phyloP scores from a whole-genome alignment of 2,329 filamentous ascomycete species.

The Fusarium anthophilum region DNA sequence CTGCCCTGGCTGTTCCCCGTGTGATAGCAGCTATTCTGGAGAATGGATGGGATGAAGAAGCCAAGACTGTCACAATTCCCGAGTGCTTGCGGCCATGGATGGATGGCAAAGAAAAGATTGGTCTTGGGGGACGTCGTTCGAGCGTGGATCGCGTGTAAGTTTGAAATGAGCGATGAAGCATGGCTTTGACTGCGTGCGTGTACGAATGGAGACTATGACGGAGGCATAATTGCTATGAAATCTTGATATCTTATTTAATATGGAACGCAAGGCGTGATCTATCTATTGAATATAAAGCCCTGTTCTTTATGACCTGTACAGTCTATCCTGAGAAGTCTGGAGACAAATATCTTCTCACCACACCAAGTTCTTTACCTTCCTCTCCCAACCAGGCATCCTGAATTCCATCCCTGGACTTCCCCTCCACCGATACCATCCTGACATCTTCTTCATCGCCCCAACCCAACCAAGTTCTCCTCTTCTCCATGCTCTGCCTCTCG shows the following conservation, averaged over 20 bases:
- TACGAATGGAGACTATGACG: slow-evolving; percentile 14
- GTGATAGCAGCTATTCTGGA: slow-evolving; percentile 90
- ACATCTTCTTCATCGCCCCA: slow-evolving; percentile 55
- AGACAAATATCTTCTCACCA: slow-evolving; percentile 1
- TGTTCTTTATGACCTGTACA: not conserved
- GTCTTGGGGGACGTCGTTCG: slow-evolving; percentile 45
- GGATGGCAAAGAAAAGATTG: slow-evolving; percentile 76
- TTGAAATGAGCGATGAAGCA: not conserved
- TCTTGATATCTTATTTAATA: slow-evolving; percentile 28
- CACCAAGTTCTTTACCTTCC: slow-evolving; percentile 22
- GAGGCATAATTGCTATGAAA: slow-evolving; percentile 16
- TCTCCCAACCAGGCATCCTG: slow-evolving; percentile 40
- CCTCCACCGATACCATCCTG: slow-evolving; percentile 47
- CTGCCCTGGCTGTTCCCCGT: slow-evolving; percentile 88
- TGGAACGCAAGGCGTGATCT: slow-evolving; percentile 13
- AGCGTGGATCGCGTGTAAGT: slow-evolving; percentile 44
- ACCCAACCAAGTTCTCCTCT: slow-evolving; percentile 57
- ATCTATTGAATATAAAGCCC: not conserved
- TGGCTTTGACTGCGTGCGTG: slow-evolving; percentile 16
- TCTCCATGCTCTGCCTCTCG: slow-evolving; percentile 51
- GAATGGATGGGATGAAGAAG: slow-evolving; percentile 83
- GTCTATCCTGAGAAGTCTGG: not conserved
- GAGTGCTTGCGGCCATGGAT: slow-evolving; percentile 85
- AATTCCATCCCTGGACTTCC: slow-evolving; percentile 42
- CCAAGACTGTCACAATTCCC: slow-evolving; percentile 76